Evolutionary conservation across 1,139 yeast genomes (phyloP).

Genomic region (Lodderomyces oxycetoniae): DNA sequence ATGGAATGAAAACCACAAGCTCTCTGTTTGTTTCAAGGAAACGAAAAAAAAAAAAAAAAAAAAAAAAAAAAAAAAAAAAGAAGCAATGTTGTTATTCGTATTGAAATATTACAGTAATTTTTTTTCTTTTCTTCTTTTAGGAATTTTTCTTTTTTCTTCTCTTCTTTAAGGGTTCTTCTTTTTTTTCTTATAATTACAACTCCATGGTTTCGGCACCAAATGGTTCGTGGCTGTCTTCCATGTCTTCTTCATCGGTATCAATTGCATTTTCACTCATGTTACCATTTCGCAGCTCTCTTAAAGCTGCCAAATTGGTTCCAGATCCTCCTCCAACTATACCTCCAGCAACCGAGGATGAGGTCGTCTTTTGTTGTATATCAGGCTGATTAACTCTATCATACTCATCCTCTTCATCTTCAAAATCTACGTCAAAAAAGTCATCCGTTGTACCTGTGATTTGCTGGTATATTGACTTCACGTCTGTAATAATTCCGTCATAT

Average conservation of each 20-base stretch:
- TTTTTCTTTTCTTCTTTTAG: constrained; percentile 1
- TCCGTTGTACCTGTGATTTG: constrained; percentile 87
- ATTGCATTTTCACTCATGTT: constrained; percentile 39
- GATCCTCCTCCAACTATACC: constrained; percentile 17
- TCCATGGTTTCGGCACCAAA: constrained; percentile 71
- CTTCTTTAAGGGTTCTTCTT: too few species aligned
- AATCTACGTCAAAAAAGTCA: constrained; percentile 92
- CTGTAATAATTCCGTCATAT: constrained; percentile 84
- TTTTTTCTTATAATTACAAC: constrained; percentile 26
- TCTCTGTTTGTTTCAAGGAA: background rate
- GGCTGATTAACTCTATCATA: constrained; percentile 14
- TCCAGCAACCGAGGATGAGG: constrained; percentile 13
- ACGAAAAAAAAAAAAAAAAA: background rate
- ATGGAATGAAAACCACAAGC: background rate
- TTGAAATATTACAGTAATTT: background rate
- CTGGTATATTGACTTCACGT: constrained; percentile 70
- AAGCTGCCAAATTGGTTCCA: constrained; percentile 18
- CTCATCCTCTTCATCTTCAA: constrained; percentile 85
- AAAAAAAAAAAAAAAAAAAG: background rate
- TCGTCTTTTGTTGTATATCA: constrained; percentile 8
- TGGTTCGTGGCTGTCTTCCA: constrained; percentile 52
- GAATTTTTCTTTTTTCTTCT: too few species aligned
- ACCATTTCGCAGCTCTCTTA: constrained; percentile 14
- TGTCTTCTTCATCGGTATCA: constrained; percentile 42
- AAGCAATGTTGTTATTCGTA: background rate